A percentile compares a stretch with the other conserved stretches of the same genome.
Conservation (phyloP, 805 yeast species). For the Candida easanensis region DNA sequence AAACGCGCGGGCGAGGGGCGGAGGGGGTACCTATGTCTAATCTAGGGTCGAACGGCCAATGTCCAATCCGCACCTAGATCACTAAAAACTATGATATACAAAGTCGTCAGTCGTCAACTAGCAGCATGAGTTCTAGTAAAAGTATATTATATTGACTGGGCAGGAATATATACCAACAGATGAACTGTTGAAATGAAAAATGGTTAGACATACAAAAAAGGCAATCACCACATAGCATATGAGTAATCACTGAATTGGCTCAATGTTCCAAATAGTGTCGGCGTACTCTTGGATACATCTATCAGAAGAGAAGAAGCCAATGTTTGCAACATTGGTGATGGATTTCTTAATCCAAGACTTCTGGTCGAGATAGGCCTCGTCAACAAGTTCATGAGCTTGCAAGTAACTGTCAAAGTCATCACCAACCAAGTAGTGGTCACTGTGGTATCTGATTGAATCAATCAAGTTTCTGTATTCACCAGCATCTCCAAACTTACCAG, state of each 20-base stretch:
- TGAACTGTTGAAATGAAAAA: too few relatives aligned
- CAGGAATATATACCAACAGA: too few relatives aligned
- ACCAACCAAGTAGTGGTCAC: conserved; percentile 82
- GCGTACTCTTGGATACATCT: conserved; percentile 92
- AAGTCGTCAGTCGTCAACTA: too few relatives aligned
- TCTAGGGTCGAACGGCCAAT: too few relatives aligned
- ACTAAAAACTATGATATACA: too few relatives aligned
- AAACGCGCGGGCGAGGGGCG: too few relatives aligned
- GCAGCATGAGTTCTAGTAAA: too few relatives aligned
- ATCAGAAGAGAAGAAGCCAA: conserved; percentile 91
- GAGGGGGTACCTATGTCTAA: too few relatives aligned
- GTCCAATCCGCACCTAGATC: too few relatives aligned
- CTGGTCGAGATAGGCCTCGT: conserved; percentile 63
- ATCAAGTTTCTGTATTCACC: conserved; percentile 65
- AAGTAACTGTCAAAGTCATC: conserved; percentile 89
- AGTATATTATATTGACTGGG: too few relatives aligned
- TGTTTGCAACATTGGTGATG: conserved; percentile 79
- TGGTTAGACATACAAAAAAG: too few relatives aligned
- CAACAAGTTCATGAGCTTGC: conserved; percentile 76
- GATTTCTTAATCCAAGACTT: conserved; percentile 76
- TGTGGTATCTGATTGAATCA: conserved; percentile 67
- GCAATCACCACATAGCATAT: too few relatives aligned
- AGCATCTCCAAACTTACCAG: conserved; percentile 69
- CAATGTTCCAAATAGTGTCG: conserved; percentile 89
- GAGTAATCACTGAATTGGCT: conserved; percentile 45